Conservation (phyloP, 106 monocot genomes). For the Dioscorea zingiberensis region DNA sequence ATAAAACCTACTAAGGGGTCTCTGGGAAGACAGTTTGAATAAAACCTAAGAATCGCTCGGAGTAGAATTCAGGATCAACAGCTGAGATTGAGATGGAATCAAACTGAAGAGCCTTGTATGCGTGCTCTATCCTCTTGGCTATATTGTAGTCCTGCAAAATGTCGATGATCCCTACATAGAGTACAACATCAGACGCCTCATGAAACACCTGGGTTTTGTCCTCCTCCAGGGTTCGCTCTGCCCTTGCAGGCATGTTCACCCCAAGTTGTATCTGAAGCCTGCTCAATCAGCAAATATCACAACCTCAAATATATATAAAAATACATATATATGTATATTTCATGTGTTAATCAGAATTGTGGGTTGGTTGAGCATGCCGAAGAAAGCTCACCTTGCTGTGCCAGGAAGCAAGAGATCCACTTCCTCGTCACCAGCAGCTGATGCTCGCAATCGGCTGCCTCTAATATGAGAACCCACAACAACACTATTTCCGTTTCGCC, state of each 20-base stretch:
- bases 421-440: slow-evolving; percentile 65
- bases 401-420: slow-evolving; percentile 78
- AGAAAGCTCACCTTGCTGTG: slow-evolving; percentile 55
- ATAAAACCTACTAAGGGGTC: slow-evolving; percentile 9
- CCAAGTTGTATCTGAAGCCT: slow-evolving; percentile 79
- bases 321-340: not conserved
- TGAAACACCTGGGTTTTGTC: slow-evolving; percentile 24
- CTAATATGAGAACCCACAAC: slow-evolving; percentile 74
- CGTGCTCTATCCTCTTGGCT: slow-evolving; percentile 67
- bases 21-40: slow-evolving; percentile 52
- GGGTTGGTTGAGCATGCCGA: too few species aligned
- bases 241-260: slow-evolving; percentile 83
- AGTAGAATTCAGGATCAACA: slow-evolving; percentile 59
- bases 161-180: slow-evolving; percentile 76
- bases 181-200: slow-evolving; percentile 69
- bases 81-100: slow-evolving; percentile 75
- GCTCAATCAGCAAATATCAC: not conserved
- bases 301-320: too few species aligned
- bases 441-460: slow-evolving; percentile 60
- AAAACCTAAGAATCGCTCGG: slow-evolving; percentile 52
- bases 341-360: too few species aligned
- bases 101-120: slow-evolving; percentile 66
- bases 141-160: slow-evolving; percentile 71
- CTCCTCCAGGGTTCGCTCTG: slow-evolving; percentile 34
- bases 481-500: slow-evolving; percentile 39